These are phyloP conservation scores for Aspergillus cejpii DNA, from an alignment of 2,329 filamentous ascomycete genomes.

Conservation along the genomic window DNA sequence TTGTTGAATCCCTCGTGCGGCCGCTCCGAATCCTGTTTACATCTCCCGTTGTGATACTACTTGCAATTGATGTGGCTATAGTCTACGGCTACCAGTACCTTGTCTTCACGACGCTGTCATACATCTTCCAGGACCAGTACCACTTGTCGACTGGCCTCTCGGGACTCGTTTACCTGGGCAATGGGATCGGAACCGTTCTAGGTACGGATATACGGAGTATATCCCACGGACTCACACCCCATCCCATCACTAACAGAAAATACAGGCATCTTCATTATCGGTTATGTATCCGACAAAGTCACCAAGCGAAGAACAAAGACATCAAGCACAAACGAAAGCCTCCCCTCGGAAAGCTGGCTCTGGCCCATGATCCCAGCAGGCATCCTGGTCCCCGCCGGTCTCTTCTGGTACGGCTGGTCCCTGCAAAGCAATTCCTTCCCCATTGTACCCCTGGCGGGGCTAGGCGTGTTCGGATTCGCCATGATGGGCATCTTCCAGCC, in stretches of 20 bases:
- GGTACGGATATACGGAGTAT: no score
- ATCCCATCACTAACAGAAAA: no score
- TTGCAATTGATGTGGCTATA: conserved; percentile 45
- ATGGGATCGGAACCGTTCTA: conserved; percentile 35
- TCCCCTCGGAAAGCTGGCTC: no score
- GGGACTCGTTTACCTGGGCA: conserved; percentile 43
- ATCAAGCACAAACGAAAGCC: no score
- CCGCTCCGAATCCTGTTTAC: conserved; percentile 22
- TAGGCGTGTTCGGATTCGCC: conserved; percentile 6
- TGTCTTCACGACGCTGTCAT: conserved; percentile 46
- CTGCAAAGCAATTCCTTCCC: no score
- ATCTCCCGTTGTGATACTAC: conserved; percentile 37
- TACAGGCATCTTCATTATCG: conserved; percentile 15
- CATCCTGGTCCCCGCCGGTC: no score
- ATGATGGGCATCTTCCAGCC: conserved; percentile 42
- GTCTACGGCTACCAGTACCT: conserved; percentile 49
- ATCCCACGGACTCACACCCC: no score
- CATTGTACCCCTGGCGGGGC: no score
- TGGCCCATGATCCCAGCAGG: no score
- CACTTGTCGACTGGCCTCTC: conserved; percentile 38
- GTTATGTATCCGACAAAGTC: no score
- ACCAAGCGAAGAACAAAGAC: no score
- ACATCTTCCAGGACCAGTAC: conserved; percentile 43
- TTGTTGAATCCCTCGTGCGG: conserved; percentile 41
- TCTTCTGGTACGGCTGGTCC: no score